Evolutionary conservation across 1,139 yeast genomes (phyloP), one percentile per base, ranked within the genome.

Genomic region (Suhomyces yuchorum): DNA sequence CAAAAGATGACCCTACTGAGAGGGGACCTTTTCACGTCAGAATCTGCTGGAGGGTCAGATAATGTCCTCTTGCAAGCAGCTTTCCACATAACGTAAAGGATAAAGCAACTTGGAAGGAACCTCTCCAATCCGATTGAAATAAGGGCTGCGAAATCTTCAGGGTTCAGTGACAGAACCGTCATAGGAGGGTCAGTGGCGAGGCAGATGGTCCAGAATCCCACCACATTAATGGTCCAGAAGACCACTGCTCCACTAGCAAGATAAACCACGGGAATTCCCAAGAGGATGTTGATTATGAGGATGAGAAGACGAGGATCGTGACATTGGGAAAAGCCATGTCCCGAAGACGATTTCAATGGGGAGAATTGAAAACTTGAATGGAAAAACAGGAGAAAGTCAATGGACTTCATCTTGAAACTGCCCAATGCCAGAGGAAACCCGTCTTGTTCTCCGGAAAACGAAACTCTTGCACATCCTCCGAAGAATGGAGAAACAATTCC

Each of bases 141-240:
- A 43, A 92, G 69, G 47, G 76, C 75, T 2, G 91, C 79, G 28
- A 80, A 79, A 17, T 82, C 75, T 36, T 77, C 80, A 2, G 78
- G 71, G 42, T 77, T 77, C 20, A 71, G 67, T 0, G 86, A 82
- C 49, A 85, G 82, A 0, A 81, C 80, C 3, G 69, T 60, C 7
- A 80, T 52, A 0, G 97, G 97, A 1, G 97, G 97, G 58, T 93
- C 97, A 12, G 95, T 77, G 0, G 90, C 86, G 32, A 92, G 64
- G 1, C 84, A 70, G 35, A 92, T 81, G 0, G 96, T 87, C 96
- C 97, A 89, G 66, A 87, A 91, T 0, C 96, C 96, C n/a, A 82
- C 81, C 1, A 82, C 60, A 38, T 77, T 73, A 15, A 80, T 63
- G 0, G 80, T 73, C 90, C 93, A 86, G 60, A 74, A 88, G 5